phyloP scores from a whole-genome alignment of 805 yeast species.

The Ogataea corticis region DNA sequence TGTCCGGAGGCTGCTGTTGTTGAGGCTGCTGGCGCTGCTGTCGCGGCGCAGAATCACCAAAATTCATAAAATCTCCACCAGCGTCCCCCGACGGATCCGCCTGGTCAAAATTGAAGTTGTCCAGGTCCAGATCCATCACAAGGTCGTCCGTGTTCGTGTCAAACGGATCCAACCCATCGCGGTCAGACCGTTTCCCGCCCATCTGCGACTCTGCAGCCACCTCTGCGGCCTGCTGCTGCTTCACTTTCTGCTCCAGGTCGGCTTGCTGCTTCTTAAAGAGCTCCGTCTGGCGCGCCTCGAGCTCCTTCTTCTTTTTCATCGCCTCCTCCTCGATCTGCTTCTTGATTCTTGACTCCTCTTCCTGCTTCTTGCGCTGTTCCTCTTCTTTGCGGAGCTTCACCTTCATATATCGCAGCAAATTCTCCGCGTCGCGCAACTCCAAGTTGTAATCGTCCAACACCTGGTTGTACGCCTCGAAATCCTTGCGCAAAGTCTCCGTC shows the following conservation, averaged over 20 bases:
- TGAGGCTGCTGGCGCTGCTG: conserved; percentile 1
- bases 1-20: background rate
- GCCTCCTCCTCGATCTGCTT: conserved; percentile 25
- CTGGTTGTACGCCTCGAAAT: conserved; percentile 31
- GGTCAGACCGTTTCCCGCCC: conserved; percentile 1
- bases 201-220: conserved; percentile 5
- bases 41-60: conserved; percentile 11
- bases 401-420: conserved; percentile 29
- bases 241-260: conserved; percentile 7
- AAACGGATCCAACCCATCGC: conserved; percentile 1
- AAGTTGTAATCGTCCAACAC: conserved; percentile 30
- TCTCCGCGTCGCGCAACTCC: conserved; percentile 32
- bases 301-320: conserved; percentile 16
- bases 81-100: conserved; percentile 6
- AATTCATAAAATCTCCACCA: conserved; percentile 18
- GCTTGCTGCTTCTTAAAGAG: conserved; percentile 17
- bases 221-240: conserved; percentile 9
- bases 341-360: conserved; percentile 24
- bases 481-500: conserved; percentile 25
- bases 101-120: conserved; percentile 27
- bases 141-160: conserved; percentile 22
- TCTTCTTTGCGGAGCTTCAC: conserved; percentile 31
- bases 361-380: conserved; percentile 20
- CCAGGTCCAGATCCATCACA: conserved; percentile 32
- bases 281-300: conserved; percentile 18